A percentile compares a stretch with the other conserved stretches of the same genome.
These are phyloP conservation scores for Annulohypoxylon truncatum DNA, from an alignment of 2,329 filamentous ascomycete species.

Conservation along the genomic window DNA sequence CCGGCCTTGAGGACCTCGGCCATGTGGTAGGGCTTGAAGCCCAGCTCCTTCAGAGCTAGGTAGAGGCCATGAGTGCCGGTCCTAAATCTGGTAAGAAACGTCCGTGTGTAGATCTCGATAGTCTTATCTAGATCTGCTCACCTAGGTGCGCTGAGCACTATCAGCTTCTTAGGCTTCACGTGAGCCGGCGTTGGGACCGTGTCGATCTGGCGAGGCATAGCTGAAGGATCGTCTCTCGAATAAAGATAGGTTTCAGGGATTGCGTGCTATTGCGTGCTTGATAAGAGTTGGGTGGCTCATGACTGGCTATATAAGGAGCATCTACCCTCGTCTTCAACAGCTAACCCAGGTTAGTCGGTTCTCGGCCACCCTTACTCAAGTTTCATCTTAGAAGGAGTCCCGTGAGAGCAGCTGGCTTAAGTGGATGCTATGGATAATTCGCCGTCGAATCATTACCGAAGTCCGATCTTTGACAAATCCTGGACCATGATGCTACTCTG, in stretches of 20 bases:
- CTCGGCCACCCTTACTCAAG: slow-evolving; percentile 18
- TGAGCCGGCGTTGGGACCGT: slow-evolving; percentile 49
- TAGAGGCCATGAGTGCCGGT: slow-evolving; percentile 53
- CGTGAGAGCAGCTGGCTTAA: neutral
- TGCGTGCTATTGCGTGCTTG: slow-evolving; percentile 38
- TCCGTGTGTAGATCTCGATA: neutral
- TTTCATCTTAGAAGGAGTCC: neutral
- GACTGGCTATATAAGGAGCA: slow-evolving; percentile 31
- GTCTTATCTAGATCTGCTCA: slow-evolving; percentile 29
- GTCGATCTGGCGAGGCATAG: slow-evolving; percentile 53
- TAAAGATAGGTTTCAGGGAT: slow-evolving; percentile 16
- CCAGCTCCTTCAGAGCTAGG: slow-evolving; percentile 50
- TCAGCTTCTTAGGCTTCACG: slow-evolving; percentile 50
- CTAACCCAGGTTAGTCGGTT: too few species aligned
- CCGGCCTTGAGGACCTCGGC: slow-evolving; percentile 46
- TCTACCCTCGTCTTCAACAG: slow-evolving; percentile 1
- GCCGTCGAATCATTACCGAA: slow-evolving; percentile 13
- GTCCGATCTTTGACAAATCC: slow-evolving; percentile 13
- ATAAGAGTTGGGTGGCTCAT: neutral
- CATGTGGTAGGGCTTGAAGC: slow-evolving; percentile 54
- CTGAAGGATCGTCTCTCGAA: slow-evolving; percentile 22
- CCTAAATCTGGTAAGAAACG: slow-evolving; percentile 39
- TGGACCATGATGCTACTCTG: neutral
- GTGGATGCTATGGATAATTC: slow-evolving; percentile 6
- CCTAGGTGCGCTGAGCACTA: slow-evolving; percentile 55